Conservation (phyloP, 2,329 filamentous ascomycete genomes). For the Pleomassaria siparia region DNA sequence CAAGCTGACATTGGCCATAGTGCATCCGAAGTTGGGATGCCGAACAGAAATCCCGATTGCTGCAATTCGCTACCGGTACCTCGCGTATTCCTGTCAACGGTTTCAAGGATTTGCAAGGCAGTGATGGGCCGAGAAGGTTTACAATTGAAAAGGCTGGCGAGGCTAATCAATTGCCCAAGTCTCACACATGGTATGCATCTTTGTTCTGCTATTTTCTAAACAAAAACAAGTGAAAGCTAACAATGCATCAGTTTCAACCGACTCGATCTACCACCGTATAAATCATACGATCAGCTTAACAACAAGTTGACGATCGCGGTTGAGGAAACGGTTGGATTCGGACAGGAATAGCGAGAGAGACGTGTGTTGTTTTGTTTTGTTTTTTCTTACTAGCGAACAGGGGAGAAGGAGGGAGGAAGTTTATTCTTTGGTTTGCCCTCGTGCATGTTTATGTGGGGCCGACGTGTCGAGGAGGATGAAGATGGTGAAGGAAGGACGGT, state of each 20-base stretch:
- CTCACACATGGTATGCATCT: conserved; percentile 85
- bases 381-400: background rate
- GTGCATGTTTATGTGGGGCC: background rate
- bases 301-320: conserved; percentile 94
- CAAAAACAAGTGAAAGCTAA: conserved; percentile 17
- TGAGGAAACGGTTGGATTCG: conserved; percentile 98
- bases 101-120: conserved; percentile 98
- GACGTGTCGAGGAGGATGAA: background rate
- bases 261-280: conserved; percentile 91
- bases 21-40: conserved; percentile 96
- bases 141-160: conserved; percentile 98
- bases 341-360: conserved; percentile 71
- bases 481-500: background rate
- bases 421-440: background rate
- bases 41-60: conserved; percentile 92
- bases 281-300: conserved; percentile 80
- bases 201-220: conserved; percentile 2
- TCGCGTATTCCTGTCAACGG: conserved; percentile 98
- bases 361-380: too few relatives aligned
- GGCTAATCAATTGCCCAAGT: conserved; percentile 86
- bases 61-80: conserved; percentile 97
- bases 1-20: conserved; percentile 31
- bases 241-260: conserved; percentile 78
- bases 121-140: conserved; percentile 90
- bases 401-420: background rate